phyloP scores from a whole-genome alignment of 208 protist species.

The Tritrichomonas musculus region DNA sequence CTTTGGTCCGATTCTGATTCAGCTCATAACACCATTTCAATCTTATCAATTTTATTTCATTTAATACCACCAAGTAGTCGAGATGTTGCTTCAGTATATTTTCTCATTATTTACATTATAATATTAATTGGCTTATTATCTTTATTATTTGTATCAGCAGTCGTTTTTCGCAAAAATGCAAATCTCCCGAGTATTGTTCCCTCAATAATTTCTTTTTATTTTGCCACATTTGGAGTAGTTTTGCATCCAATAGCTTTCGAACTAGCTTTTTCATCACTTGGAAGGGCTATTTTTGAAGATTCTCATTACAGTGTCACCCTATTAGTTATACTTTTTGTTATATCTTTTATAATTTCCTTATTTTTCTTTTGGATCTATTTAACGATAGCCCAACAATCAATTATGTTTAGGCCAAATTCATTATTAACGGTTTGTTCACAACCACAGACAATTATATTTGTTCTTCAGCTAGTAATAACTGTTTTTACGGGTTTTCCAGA shows the following conservation, averaged over 20 bases:
- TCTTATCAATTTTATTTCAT: background rate
- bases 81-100: too few species aligned
- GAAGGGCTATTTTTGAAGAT: background rate
- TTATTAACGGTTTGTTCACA: background rate
- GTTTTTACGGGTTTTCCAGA: too few species aligned
- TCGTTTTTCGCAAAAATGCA: background rate
- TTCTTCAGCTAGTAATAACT: too few species aligned
- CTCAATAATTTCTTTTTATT: background rate
- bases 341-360: background rate
- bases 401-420: background rate
- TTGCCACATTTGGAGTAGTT: background rate
- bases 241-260: background rate
- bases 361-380: background rate
- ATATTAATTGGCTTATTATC: background rate
- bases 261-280: background rate
- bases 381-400: background rate
- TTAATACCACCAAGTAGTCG: background rate
- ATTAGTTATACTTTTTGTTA: background rate
- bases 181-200: background rate
- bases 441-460: too few species aligned
- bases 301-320: too few species aligned
- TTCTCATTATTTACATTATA: background rate
- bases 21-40: background rate
- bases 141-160: background rate
- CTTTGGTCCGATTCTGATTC: background rate